Evolutionary conservation across 768 basidiomycete genomes (phyloP), one percentile per base, ranked within the genome.

Genomic region (Russula olivacea): DNA sequence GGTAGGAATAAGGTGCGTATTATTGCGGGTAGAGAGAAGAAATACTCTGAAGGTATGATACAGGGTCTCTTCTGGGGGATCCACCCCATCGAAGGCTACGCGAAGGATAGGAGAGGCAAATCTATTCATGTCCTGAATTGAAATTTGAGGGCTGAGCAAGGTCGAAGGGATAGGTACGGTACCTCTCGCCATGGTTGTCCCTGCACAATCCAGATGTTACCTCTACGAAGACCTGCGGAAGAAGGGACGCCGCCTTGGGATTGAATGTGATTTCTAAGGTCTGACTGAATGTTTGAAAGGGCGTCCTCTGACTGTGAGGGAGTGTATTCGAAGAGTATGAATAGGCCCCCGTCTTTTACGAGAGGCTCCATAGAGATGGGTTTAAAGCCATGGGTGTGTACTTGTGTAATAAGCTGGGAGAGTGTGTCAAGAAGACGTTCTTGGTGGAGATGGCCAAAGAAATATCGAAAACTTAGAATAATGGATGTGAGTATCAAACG

Each of bases 81-180:
- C 94, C 1, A 92, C 88, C 0, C 96, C 96, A 36, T 96, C 90
- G 68, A 96, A 98, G 7, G 83, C 75, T n/a, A 96, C 82, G 62
- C 83, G 83, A 55, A 98, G 70, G 10, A 88, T 78, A 3, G 79
- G 76, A 21, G 89, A 88, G 0, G 93, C 86, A 72, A 85, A 96
- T 57, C 90, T 80, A 61, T 86, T 79, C 83, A 98, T 85, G 67
- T 98, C 96, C 90, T 95, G 66, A 19, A 64, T 36, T 19, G 7
- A 32, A n/a, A 40, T 45, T 41, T 43, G 30, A 40, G 47, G n/a
- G 8, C 2, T 9, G 23, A 23, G 36, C 17, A 28, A 43, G 5
- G 14, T 30, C 28, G 48, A 36, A n/a, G 15, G 48, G 23, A 30
- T 17, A 56, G 23, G 14, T 4, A 28, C 9, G 19, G 32, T 55